A percentile compares a stretch with the other conserved stretches of the same genome.
Conservation (phyloP, 805 yeast species). For the Blastobotrys americana region DNA sequence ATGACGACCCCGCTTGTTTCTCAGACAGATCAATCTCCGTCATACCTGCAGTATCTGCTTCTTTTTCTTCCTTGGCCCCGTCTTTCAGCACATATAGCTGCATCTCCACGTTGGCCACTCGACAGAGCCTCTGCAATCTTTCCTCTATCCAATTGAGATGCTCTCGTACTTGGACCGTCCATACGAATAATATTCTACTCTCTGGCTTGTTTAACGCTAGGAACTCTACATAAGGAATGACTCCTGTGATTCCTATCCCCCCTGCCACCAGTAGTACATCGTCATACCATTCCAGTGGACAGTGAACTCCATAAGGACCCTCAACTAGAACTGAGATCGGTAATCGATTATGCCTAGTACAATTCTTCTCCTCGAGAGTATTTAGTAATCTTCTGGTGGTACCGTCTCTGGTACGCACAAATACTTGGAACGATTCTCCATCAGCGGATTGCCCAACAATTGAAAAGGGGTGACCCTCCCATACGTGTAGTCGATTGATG, state of each 20-base stretch:
- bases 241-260: constrained; percentile 59
- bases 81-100: constrained; percentile 11
- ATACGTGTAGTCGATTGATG: constrained; percentile 40
- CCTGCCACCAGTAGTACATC: constrained; percentile 51
- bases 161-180: constrained; percentile 22
- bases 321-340: constrained; percentile 43
- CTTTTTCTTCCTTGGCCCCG: neutral
- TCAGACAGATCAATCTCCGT: neutral
- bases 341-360: constrained; percentile 28
- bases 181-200: constrained; percentile 23
- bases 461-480: constrained; percentile 69
- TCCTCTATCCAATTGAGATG: constrained; percentile 18
- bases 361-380: constrained; percentile 30
- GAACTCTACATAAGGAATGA: constrained; percentile 39
- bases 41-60: neutral
- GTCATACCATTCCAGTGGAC: constrained; percentile 42
- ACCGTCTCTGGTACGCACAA: constrained; percentile 48
- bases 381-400: constrained; percentile 39
- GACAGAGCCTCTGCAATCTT: constrained; percentile 21
- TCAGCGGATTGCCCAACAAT: constrained; percentile 37
- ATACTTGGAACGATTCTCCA: constrained; percentile 40
- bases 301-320: constrained; percentile 52
- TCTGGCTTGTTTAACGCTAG: constrained; percentile 15
- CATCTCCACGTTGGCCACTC: constrained; percentile 25
- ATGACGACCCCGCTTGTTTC: neutral